These are phyloP conservation scores for Pleurotus citrinopileatus DNA, from an alignment of 768 basidiomycete genomes.

Conservation along the genomic window DNA sequence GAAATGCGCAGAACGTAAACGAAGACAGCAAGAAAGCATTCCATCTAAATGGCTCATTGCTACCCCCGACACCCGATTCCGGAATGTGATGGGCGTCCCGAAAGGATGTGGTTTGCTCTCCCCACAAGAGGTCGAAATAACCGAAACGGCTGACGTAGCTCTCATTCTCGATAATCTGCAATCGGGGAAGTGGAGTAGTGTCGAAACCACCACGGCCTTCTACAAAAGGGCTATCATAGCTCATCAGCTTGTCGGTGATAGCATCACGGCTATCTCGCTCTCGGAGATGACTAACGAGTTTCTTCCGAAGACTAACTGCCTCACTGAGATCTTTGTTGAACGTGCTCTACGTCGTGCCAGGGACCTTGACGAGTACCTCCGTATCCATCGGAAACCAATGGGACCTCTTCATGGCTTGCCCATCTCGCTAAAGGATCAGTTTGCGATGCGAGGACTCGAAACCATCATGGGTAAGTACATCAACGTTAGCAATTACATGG, in stretches of 20 bases:
- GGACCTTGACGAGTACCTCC: slow-evolving; percentile 62
- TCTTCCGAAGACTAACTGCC: slow-evolving; percentile 27
- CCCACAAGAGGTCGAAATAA: slow-evolving; percentile 45
- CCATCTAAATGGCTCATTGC: slow-evolving; percentile 63
- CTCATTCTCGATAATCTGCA: slow-evolving; percentile 53
- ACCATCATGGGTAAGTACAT: slow-evolving; percentile 20
- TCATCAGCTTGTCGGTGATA: slow-evolving; percentile 66
- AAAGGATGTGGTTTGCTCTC: slow-evolving; percentile 56
- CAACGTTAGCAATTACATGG: not conserved
- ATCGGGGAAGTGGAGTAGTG: slow-evolving; percentile 52
- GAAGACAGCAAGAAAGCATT: slow-evolving; percentile 49
- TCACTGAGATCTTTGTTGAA: slow-evolving; percentile 81
- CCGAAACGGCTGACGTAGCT: slow-evolving; percentile 34
- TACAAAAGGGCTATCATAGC: slow-evolving; percentile 77
- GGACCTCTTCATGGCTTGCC: slow-evolving; percentile 79
- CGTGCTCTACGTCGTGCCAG: slow-evolving; percentile 61
- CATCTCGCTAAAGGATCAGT: slow-evolving; percentile 73
- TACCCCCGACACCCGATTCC: slow-evolving; percentile 41
- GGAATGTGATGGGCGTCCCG: slow-evolving; percentile 56
- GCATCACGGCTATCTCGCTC: not conserved
- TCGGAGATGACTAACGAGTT: not conserved
- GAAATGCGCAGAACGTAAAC: slow-evolving; percentile 52
- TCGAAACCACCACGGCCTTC: slow-evolving; percentile 71
- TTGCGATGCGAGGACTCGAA: slow-evolving; percentile 66
- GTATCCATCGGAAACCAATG: slow-evolving; percentile 56